Conservation (phyloP, 208 protist genomes). For the Blechomonas ayalai region DNA sequence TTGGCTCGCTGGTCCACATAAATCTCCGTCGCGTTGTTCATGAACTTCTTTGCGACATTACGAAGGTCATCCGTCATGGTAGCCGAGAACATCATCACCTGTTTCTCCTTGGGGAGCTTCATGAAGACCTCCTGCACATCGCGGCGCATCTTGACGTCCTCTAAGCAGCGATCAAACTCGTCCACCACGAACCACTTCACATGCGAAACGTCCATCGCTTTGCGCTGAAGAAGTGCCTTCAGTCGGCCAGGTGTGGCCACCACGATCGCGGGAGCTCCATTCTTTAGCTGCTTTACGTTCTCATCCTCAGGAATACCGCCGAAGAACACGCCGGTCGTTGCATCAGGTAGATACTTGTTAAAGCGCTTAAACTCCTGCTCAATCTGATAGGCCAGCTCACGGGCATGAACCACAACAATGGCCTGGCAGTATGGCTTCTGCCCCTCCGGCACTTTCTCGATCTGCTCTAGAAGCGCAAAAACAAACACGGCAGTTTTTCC, state of each 20-base stretch:
- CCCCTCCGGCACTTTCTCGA: conserved; percentile 84
- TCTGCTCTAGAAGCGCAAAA: conserved; percentile 96
- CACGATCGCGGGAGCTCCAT: conserved; percentile 93
- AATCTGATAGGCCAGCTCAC: conserved; percentile 99
- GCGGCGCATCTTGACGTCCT: conserved; percentile 92
- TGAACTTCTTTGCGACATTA: conserved; percentile 97
- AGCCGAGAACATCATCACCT: conserved; percentile 99
- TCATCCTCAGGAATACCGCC: conserved; percentile 93
- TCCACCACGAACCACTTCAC: conserved; percentile 99
- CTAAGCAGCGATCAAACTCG: conserved; percentile 98
- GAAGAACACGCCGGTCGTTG: conserved; percentile 95
- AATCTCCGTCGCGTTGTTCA: conserved; percentile 95
- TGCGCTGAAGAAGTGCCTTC: conserved; percentile 86
- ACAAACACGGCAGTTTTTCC: conserved; percentile 99
- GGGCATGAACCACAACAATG: conserved; percentile 95
- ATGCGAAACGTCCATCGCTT: conserved; percentile 89
- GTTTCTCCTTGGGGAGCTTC: conserved; percentile 95
- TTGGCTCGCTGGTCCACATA: conserved; percentile 98
- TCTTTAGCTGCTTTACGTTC: conserved; percentile 82
- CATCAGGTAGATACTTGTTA: conserved; percentile 93
- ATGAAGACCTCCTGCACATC: conserved; percentile 98
- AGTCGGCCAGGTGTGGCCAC: conserved; percentile 98
- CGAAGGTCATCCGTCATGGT: conserved; percentile 96
- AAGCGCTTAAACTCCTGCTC: conserved; percentile 98
- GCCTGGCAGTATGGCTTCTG: conserved; percentile 84